Evolutionary conservation across 441 rosid species (phyloP).

Genomic region (Sinapis alba): DNA sequence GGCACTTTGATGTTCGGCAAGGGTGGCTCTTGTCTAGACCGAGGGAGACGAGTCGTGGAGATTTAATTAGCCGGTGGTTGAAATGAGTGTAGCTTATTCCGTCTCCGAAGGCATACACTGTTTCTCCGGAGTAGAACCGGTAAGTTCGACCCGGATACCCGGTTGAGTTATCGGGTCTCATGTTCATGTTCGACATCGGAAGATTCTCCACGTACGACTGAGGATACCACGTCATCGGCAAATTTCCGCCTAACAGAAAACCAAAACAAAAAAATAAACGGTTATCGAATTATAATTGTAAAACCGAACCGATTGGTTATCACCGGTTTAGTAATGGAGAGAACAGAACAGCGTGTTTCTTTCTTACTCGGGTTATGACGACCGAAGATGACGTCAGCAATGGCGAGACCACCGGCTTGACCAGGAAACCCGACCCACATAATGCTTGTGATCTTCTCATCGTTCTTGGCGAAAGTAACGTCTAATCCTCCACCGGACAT

Average conservation of each 20-base stretch:
- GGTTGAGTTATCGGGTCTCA: slow-evolving; percentile 71
- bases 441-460: slow-evolving; percentile 67
- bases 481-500: slow-evolving; percentile 95
- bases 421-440: slow-evolving; percentile 96
- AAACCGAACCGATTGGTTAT: background rate
- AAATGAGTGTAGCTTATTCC: slow-evolving; percentile 65
- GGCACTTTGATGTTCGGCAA: slow-evolving; percentile 62
- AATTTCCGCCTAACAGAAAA: slow-evolving; percentile 71
- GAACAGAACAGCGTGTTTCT: background rate
- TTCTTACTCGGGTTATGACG: slow-evolving; percentile 75
- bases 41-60: slow-evolving; percentile 52
- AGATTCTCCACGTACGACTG: slow-evolving; percentile 73
- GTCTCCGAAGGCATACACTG: slow-evolving; percentile 75
- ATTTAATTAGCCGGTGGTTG: slow-evolving; percentile 51
- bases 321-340: background rate
- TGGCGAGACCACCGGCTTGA: slow-evolving; percentile 90
- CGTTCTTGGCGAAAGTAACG: slow-evolving; percentile 63
- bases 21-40: slow-evolving; percentile 52
- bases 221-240: slow-evolving; percentile 98
- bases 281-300: background rate
- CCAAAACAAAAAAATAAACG: slow-evolving; percentile 12
- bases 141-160: slow-evolving; percentile 90
- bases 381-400: slow-evolving; percentile 84
- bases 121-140: slow-evolving; percentile 81
- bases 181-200: slow-evolving; percentile 94